Base-by-base conservation (phyloP, 108 stramenopile species). In the Chaetoceros tenuissimus region DNA sequence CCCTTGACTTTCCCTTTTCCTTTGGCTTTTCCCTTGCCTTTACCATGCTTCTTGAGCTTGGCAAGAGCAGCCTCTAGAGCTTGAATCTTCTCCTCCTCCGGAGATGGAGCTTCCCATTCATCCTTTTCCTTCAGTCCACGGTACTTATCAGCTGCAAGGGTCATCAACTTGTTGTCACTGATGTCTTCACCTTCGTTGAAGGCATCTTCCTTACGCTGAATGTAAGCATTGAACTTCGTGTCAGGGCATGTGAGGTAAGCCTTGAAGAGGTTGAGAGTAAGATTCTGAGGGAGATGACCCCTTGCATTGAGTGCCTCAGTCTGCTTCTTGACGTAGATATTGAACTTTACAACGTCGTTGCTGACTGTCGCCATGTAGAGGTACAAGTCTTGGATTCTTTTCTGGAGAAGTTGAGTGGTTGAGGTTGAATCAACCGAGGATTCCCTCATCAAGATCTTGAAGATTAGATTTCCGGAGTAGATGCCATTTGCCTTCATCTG, bases 201-300 rank as follows among this genome's bases (percentile, higher is more conserved):
- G 28, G 51, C 26, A 46, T n/a, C 50, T n/a, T 8, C 60, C 2
- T 10, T 61, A 2, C 27, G 20, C 3, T 46, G 48, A 31, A 51
- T 61, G 30, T 61, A 48, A 31, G 18, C 28, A 18, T 21, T 18
- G 57, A 77, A 77, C 24, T 22, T 23, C 2, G 1, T 2, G 50
- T 71, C 70, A n/a, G n/a, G n/a, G n/a, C n/a, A n/a, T n/a, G n/a
- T n/a, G n/a, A n/a, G n/a, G n/a, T n/a, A n/a, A n/a, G n/a, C n/a
- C n/a, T n/a, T n/a, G n/a, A n/a, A n/a, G 31, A 76, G 75, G 31
- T 71, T 71, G 2, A 51, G 40, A 13, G 72, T 1, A 3, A 77
- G 24, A 28, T 68, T 46, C 16, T 28, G 5, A 0, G 66, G 54
- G 0, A 16, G 26, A 7, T 64, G 28, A 3, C 75, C 58, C 5